A percentile compares a stretch with the other conserved stretches of the same genome.
Conservation (phyloP, 257 asterid species). For the Fraxinus anomala region DNA sequence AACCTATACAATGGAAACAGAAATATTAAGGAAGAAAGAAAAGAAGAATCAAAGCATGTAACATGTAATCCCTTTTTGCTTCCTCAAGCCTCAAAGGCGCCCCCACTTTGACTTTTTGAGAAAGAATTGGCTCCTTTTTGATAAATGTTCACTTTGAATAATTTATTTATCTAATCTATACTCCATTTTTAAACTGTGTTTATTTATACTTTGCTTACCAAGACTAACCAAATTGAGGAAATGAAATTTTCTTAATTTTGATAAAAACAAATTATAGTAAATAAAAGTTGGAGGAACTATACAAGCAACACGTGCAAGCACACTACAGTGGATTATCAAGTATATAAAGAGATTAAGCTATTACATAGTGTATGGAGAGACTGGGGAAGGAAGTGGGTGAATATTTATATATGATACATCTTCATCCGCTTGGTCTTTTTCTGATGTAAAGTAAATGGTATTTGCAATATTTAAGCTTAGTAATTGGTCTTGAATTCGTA, state of each 20-base stretch:
- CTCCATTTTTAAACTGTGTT: neutral
- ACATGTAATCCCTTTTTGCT: neutral
- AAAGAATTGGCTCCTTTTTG: neutral
- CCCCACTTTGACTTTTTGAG: neutral
- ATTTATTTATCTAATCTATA: neutral
- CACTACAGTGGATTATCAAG: too few relatives aligned
- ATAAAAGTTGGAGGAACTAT: too few relatives aligned
- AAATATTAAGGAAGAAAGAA: too few relatives aligned
- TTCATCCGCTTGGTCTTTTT: neutral
- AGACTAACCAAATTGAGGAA: neutral
- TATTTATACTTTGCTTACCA: neutral
- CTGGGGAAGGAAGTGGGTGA: too few relatives aligned
- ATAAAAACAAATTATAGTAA: too few relatives aligned
- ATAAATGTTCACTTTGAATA: neutral
- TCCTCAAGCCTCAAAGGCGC: neutral
- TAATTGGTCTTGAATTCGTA: constrained; percentile 6
- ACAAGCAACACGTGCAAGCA: too few relatives aligned
- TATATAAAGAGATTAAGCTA: too few relatives aligned
- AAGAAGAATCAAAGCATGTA: neutral
- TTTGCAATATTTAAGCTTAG: constrained; percentile 24
- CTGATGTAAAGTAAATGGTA: neutral
- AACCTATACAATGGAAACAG: neutral
- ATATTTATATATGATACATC: neutral
- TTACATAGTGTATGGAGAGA: too few relatives aligned
- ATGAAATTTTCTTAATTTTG: too few relatives aligned